These are phyloP conservation scores for Trichopus zeylanicus DNA, from an alignment of 116 monocot species.

Conservation along the genomic window DNA sequence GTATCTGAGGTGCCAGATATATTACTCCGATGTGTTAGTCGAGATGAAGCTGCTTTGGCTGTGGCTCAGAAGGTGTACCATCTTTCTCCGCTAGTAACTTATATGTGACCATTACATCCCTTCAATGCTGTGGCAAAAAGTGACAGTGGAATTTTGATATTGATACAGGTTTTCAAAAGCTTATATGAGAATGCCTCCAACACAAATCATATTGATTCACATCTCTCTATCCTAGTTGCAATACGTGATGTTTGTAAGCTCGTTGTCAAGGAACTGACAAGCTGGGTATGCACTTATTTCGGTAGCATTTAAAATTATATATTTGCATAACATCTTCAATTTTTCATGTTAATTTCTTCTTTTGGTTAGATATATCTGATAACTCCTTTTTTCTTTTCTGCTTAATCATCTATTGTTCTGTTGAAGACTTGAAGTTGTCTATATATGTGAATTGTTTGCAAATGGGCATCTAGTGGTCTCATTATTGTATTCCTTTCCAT, in stretches of 20 bases:
- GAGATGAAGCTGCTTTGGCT: slow-evolving; percentile 89
- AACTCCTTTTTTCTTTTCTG: too few species aligned
- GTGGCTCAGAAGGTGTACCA: slow-evolving; percentile 76
- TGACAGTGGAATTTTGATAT: background rate
- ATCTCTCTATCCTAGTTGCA: slow-evolving; percentile 59
- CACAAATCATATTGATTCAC: slow-evolving; percentile 32
- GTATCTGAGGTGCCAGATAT: slow-evolving; percentile 84
- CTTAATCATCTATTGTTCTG: too few species aligned
- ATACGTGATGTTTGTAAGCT: slow-evolving; percentile 87
- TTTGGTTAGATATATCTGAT: too few species aligned
- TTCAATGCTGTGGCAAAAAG: too few species aligned
- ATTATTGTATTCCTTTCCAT: too few species aligned
- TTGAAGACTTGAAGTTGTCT: too few species aligned
- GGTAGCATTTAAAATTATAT: background rate
- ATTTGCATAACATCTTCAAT: background rate
- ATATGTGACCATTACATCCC: too few species aligned
- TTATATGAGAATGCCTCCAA: slow-evolving; percentile 79
- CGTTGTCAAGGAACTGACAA: slow-evolving; percentile 90
- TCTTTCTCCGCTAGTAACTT: background rate
- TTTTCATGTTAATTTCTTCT: background rate
- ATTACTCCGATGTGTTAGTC: slow-evolving; percentile 68
- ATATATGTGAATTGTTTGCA: too few species aligned
- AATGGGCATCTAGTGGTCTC: too few species aligned
- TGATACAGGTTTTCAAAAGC: slow-evolving; percentile 66
- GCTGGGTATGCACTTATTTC: slow-evolving; percentile 65